Percentiles rank a stretch among this genome's conserved stretches.
phyloP scores from a whole-genome alignment of 441 rosid genomes.

The Adansonia grandidieri region DNA sequence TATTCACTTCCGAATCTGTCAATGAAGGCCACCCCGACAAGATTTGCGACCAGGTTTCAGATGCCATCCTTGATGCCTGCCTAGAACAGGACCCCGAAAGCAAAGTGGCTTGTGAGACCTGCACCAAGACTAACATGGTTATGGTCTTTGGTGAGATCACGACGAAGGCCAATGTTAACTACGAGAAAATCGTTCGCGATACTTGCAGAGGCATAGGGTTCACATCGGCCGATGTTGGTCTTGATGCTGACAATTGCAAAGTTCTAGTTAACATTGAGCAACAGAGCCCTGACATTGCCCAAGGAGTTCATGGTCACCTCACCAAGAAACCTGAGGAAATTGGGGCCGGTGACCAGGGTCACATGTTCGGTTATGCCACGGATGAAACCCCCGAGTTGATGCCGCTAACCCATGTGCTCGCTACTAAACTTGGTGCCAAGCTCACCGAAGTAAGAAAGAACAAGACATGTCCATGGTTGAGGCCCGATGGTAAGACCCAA shows the following conservation, averaged over 20 bases:
- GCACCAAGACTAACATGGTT: constrained; percentile 88
- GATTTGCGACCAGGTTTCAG: constrained; percentile 84
- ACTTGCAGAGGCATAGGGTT: constrained; percentile 80
- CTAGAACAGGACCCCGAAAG: constrained; percentile 83
- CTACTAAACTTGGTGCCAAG: constrained; percentile 82
- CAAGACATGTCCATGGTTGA: constrained; percentile 75
- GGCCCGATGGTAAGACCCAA: constrained; percentile 86
- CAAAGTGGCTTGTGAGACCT: constrained; percentile 88
- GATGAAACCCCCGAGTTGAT: constrained; percentile 79
- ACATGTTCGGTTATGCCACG: constrained; percentile 80
- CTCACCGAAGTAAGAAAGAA: constrained; percentile 83
- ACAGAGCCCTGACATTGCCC: constrained; percentile 86
- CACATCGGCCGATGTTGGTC: constrained; percentile 71
- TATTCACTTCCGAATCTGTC: constrained; percentile 85
- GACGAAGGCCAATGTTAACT: constrained; percentile 66
- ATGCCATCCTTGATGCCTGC: constrained; percentile 84
- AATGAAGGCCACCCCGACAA: constrained; percentile 89
- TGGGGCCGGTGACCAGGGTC: constrained; percentile 89
- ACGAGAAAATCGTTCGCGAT: constrained; percentile 76
- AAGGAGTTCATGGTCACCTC: constrained; percentile 81
- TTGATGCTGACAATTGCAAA: constrained; percentile 75
- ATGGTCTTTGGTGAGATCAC: constrained; percentile 91
- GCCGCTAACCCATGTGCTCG: constrained; percentile 80
- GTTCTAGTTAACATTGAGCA: constrained; percentile 80
- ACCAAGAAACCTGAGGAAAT: constrained; percentile 81